A percentile compares a stretch with the other conserved stretches of the same genome.
These are phyloP conservation scores for Alternaria hordeiaustralica DNA, from an alignment of 2,329 filamentous ascomycete species.

Conservation along the genomic window DNA sequence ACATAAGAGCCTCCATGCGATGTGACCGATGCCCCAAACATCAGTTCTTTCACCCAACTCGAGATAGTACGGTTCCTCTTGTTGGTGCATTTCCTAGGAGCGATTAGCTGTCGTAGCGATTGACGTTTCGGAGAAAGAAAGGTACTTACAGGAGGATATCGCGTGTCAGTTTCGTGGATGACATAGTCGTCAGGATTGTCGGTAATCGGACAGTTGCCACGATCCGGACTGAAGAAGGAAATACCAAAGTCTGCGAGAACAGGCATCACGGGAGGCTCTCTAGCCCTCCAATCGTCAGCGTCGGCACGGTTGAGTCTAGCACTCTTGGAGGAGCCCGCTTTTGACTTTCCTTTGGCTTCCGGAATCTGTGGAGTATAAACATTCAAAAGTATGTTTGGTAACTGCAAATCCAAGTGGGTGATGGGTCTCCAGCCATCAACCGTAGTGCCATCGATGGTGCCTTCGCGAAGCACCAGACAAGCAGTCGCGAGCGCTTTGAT, in stretches of 20 bases:
- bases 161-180: neutral
- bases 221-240: neutral
- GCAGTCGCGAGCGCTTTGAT: neutral
- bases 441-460: neutral
- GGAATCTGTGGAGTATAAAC: neutral
- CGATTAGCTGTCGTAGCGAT: neutral
- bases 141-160: neutral
- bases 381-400: neutral
- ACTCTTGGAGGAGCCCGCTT: neutral
- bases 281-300: neutral
- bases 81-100: neutral
- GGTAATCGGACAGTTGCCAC: neutral
- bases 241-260: conserved; percentile 1
- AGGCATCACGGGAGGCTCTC: neutral
- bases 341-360: neutral
- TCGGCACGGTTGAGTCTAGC: neutral
- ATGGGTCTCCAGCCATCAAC: neutral
- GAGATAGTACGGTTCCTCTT: neutral
- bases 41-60: neutral
- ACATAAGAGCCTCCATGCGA: neutral
- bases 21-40: conserved; percentile 2
- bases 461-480: neutral
- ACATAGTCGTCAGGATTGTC: neutral
- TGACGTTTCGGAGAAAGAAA: neutral
- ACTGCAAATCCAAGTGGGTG: neutral